Base-by-base conservation (phyloP, 176 grass and related monocot species). In the Oryza rufipogon region DNA sequence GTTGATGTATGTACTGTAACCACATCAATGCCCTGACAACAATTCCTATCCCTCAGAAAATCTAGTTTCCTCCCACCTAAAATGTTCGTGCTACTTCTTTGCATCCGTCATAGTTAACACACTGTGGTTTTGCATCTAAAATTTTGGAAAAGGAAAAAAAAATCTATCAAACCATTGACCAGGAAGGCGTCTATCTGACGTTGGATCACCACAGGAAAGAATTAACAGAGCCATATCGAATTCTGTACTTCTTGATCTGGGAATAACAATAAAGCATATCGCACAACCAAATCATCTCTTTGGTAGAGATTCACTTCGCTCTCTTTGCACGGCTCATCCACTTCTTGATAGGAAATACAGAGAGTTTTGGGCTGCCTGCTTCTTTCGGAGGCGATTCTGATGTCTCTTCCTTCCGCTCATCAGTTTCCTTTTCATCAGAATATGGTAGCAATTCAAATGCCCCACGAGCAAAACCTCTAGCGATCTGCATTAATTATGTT, bases 301-400 rank as follows among this genome's bases (percentile, higher is more conserved):
- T 46, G 72, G 22, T 66, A 58, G 73, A 71, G 20, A 33, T 38
- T 90, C 79, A 90, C 61, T 79, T 90, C 23, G 47, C 15, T 87
- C 84, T 89, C 78, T 90, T 97, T 45, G 79, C 84, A 67, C 60
- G 83, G 46, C 88, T 92, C 92, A 90, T 97, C 90, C 87, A 92
- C 84, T 97, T 97, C 86, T 94, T 92, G 48, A 89, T 88, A 78
- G 86, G 90, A 83, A 97, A 94, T 39, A 96, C 79, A 52, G 86
- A 91, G 25, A 96, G 75, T 64, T 91, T 93, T 54, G 86, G 76
- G 54, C 78, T 88, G 44, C 81, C 52, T 48, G 71, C 69, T 77
- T 74, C 81, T 7, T 85, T 80, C 20, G 34, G 89, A 26, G 54
- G 68, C 36, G 85, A 81, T 39, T 69, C 83, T 17, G 83, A 68